Conservation (phyloP, 2,329 filamentous ascomycete genomes). For the Aureobasidium sp. region DNA sequence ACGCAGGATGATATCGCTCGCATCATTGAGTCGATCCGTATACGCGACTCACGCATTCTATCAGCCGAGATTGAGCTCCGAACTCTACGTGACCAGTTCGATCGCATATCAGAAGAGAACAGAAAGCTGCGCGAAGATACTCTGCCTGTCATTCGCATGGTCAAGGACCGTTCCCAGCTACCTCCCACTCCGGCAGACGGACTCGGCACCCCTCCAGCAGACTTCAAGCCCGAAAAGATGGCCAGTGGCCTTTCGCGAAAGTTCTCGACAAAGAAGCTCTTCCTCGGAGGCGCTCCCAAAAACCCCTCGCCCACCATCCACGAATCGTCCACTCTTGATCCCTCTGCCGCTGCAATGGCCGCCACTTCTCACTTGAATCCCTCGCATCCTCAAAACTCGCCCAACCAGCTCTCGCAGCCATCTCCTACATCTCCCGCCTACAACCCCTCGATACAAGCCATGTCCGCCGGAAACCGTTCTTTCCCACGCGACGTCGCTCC, state of each 20-base stretch:
- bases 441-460: conserved; percentile 21
- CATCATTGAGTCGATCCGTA: conserved; percentile 77
- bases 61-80: conserved; percentile 75
- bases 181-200: conserved; percentile 45
- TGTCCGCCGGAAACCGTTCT: conserved; percentile 20
- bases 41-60: conserved; percentile 84
- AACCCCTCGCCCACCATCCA: conserved; percentile 43
- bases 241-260: conserved; percentile 41
- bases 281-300: conserved; percentile 40
- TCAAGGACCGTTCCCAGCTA: conserved; percentile 85
- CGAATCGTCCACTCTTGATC: conserved; percentile 37
- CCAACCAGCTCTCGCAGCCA: conserved; percentile 31
- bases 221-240: conserved; percentile 14
- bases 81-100: conserved; percentile 52
- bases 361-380: conserved; percentile 43
- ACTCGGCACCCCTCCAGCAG: conserved; percentile 14
- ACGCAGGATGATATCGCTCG: conserved; percentile 90
- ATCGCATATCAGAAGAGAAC: conserved; percentile 64
- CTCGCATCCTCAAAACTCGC: conserved; percentile 37
- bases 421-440: conserved; percentile 44
- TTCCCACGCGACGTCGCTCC: conserved; percentile 22
- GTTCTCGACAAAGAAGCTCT: conserved; percentile 45
- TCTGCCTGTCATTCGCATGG: conserved; percentile 78
- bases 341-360: conserved; percentile 42
- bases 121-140: conserved; percentile 82